Evolutionary conservation across 2,329 filamentous ascomycete genomes (phyloP), one percentile per base, ranked within the genome.

Genomic region (Colletotrichum acutatum): DNA sequence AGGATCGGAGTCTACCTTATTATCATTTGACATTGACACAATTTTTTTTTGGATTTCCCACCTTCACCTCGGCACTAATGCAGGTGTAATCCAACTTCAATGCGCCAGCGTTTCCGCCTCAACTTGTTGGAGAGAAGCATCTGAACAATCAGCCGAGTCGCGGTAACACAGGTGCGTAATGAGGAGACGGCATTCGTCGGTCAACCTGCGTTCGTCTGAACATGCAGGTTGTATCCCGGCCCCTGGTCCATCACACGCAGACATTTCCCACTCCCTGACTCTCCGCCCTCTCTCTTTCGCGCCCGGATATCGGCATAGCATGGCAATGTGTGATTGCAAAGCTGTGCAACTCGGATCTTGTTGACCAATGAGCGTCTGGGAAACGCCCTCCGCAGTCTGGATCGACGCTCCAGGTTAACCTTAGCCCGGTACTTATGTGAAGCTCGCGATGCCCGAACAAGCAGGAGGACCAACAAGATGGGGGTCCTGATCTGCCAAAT

Each of bases 361-460:
- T n/a, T 24, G 26, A 60, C 66, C 71, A 73, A 65, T 70, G 30
- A 22, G 22, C 46, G 26, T 34, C 11, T 42, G 19, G 42, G 52
- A 16, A 28, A n/a, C 49, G 16, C 54, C 14, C 54, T 57, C 71
- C 22, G 49, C 60, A 37, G 54, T 49, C 26, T 37, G 16, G 59
- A 70, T 59, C 66, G 66, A 32, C 60, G 19, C 46, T 30, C 54
- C 46, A 42, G 57, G n/a, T 32, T 28, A 16, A 49, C 42, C 1
- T 69, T 73, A 66, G 67, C 67, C 52, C 57, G 61, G 62, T 46
- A 63, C 57, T 63, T 37, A 26, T 54, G 62, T 19, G 30, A 68
- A 59, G n/a, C 52, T 68, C 57, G 16, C 68, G 71, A 74, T 71
- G 54, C 71, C 71, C 32, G 63, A 74, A 72, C 24, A 59, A 74